Conservation (phyloP, 2,329 filamentous ascomycete species). For the Paracoccidioides lutzii region DNA sequence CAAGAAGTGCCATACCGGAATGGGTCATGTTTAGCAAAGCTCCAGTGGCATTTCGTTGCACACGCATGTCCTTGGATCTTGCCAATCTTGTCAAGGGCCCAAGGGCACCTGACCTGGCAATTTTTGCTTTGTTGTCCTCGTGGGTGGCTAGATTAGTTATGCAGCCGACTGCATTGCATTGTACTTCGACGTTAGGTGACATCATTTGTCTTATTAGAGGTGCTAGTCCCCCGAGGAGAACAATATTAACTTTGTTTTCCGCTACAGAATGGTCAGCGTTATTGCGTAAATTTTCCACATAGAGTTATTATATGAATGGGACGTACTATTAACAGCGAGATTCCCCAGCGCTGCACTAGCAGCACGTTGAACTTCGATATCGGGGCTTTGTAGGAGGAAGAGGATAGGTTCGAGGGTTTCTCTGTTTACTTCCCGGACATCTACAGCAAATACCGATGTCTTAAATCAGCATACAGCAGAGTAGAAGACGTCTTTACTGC, state of each 20-base stretch:
- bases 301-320: slow-evolving; percentile 7
- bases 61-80: slow-evolving; percentile 96
- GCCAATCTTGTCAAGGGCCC: slow-evolving; percentile 81
- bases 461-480: slow-evolving; percentile 6
- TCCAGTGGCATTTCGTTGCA: slow-evolving; percentile 93
- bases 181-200: slow-evolving; percentile 92
- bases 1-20: slow-evolving; percentile 53
- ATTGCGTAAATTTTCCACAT: not conserved
- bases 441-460: slow-evolving; percentile 35
- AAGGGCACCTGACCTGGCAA: slow-evolving; percentile 84
- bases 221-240: slow-evolving; percentile 75
- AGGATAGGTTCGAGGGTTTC: slow-evolving; percentile 93
- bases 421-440: slow-evolving; percentile 90
- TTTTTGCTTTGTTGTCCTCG: slow-evolving; percentile 98
- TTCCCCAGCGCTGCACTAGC: slow-evolving; percentile 94
- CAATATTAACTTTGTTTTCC: slow-evolving; percentile 95
- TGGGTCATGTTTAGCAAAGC: slow-evolving; percentile 98
- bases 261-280: slow-evolving; percentile 47
- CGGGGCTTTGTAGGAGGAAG: slow-evolving; percentile 83
- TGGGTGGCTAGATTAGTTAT: slow-evolving; percentile 97
- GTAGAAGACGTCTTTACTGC: not conserved
- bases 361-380: slow-evolving; percentile 93
- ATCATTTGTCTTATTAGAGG: slow-evolving; percentile 97
- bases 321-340: slow-evolving; percentile 87
- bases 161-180: slow-evolving; percentile 97